These are phyloP conservation scores for Aspergillus sp. DNA, from an alignment of 2,329 filamentous ascomycete genomes.

Conservation along the genomic window DNA sequence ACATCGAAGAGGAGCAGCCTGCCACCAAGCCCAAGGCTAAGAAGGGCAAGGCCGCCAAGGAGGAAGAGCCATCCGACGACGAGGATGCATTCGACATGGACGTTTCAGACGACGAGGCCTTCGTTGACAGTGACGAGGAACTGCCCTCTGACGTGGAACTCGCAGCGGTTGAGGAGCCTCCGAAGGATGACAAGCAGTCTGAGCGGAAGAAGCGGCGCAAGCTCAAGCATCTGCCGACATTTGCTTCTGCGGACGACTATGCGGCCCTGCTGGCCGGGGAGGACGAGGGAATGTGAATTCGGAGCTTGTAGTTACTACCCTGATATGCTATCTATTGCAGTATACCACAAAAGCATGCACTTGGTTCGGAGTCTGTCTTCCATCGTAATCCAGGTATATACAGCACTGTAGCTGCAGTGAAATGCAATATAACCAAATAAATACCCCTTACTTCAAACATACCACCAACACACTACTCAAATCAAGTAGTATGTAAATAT, in stretches of 20 bases:
- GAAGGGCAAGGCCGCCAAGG: slow-evolving; percentile 35
- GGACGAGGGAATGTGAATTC: slow-evolving; percentile 50
- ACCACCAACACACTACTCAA: no score
- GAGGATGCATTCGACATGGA: slow-evolving; percentile 57
- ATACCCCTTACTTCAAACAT: no score
- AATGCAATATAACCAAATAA: no score
- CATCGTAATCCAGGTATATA: background rate
- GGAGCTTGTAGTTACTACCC: slow-evolving; percentile 13
- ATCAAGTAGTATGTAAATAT: no score
- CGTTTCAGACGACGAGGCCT: slow-evolving; percentile 49
- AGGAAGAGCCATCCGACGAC: slow-evolving; percentile 44
- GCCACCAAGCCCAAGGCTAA: slow-evolving; percentile 25
- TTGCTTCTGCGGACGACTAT: slow-evolving; percentile 93
- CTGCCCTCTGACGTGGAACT: slow-evolving; percentile 54
- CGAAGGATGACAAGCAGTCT: slow-evolving; percentile 45
- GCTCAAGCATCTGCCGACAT: slow-evolving; percentile 85
- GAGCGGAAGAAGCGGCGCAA: slow-evolving; percentile 70
- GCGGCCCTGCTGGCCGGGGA: slow-evolving; percentile 78
- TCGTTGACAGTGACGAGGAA: slow-evolving; percentile 57
- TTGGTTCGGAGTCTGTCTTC: background rate
- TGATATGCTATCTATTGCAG: slow-evolving; percentile 17
- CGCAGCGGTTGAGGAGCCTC: slow-evolving; percentile 44
- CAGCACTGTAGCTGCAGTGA: no score
- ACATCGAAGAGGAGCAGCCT: slow-evolving; percentile 44
- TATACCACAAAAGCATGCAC: slow-evolving; percentile 22